phyloP scores from a whole-genome alignment of 1,139 yeast species.

The Cylindricascospora bacillispora region DNA sequence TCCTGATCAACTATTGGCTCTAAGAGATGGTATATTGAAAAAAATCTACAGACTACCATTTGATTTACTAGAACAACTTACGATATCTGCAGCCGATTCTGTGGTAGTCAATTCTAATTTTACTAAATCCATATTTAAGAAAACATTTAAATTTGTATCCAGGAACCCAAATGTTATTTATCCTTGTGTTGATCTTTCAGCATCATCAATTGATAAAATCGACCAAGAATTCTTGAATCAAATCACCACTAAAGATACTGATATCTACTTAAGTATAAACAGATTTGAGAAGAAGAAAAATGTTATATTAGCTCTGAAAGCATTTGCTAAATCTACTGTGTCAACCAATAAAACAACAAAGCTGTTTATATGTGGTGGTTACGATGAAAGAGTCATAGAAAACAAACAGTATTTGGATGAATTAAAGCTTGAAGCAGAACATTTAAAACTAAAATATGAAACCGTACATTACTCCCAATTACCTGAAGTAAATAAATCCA shows the following conservation, averaged over 20 bases:
- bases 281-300: conserved; percentile 83
- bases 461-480: conserved; percentile 34
- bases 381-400: conserved; percentile 62
- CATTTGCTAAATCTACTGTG: conserved; percentile 35
- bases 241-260: conserved; percentile 10
- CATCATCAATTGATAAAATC: conserved; percentile 8
- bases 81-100: conserved; percentile 64
- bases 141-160: conserved; percentile 38
- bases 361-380: conserved; percentile 83
- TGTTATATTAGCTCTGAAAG: conserved; percentile 58
- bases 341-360: conserved; percentile 26
- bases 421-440: conserved; percentile 38
- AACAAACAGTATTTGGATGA: conserved; percentile 63
- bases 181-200: conserved; percentile 62
- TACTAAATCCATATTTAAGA: conserved; percentile 55
- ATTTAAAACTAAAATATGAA: conserved; percentile 33
- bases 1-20: conserved; percentile 76
- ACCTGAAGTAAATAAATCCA: conserved; percentile 27
- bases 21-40: conserved; percentile 43
- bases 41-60: conserved; percentile 67
- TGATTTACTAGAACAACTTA: conserved; percentile 67
- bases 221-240: conserved; percentile 15
- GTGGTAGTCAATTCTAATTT: conserved; percentile 81
- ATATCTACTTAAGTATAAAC: conserved; percentile 63
- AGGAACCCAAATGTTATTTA: conserved; percentile 58